Conservation (phyloP, 192 early-diverging fungal species). For the Podila epigama region DNA sequence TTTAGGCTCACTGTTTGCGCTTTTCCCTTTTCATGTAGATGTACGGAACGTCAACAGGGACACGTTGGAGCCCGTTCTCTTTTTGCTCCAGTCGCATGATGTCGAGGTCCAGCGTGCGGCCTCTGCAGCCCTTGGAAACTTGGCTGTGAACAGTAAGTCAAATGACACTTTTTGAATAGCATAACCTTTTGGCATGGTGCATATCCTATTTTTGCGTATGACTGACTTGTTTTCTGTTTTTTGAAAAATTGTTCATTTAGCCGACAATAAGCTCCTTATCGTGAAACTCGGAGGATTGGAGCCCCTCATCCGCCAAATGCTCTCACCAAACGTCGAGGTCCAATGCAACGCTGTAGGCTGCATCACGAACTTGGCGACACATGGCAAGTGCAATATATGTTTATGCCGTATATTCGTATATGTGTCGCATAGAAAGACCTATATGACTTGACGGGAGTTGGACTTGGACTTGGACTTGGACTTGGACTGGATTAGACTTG, state of each 20-base stretch:
- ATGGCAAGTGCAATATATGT: too few relatives aligned
- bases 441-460: too few relatives aligned
- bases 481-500: too few relatives aligned
- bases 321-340: conserved; percentile 85
- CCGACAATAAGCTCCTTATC: conserved; percentile 85
- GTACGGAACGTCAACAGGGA: conserved; percentile 78
- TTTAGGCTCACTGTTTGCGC: neutral
- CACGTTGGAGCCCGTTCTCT: conserved; percentile 82
- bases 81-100: conserved; percentile 82
- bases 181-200: neutral
- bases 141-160: conserved; percentile 79
- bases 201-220: neutral
- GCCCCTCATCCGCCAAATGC: conserved; percentile 87
- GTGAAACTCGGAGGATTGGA: conserved; percentile 85
- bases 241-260: conserved; percentile 44
- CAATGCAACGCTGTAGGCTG: conserved; percentile 95
- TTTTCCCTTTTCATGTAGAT: conserved; percentile 54
- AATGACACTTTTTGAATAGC: neutral
- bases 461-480: too few relatives aligned
- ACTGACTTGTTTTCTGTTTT: conserved; percentile 9
- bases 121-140: conserved; percentile 88
- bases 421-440: too few relatives aligned
- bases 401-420: too few relatives aligned
- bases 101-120: conserved; percentile 86
- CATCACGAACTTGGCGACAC: conserved; percentile 91